Evolutionary conservation across 306 rosid species (phyloP).

Genomic region (Quillaja saponaria): DNA sequence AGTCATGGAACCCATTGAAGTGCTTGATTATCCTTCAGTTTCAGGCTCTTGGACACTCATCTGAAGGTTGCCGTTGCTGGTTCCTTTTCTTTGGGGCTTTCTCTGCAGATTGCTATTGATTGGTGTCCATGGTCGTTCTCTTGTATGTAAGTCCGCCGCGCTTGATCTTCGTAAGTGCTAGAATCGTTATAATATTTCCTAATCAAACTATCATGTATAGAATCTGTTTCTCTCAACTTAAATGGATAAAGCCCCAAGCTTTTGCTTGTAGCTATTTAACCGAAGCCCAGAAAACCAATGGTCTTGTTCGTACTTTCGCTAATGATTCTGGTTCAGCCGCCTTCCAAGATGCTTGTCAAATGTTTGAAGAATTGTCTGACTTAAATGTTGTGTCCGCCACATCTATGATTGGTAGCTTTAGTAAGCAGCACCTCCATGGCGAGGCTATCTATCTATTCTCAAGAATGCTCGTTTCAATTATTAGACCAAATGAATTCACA

Average conservation of each 20-base stretch:
- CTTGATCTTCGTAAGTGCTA: no score
- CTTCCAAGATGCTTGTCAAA: conserved; percentile 48
- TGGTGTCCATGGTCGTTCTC: no score
- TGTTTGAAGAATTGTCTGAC: conserved; percentile 65
- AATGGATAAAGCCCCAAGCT: conserved; percentile 37
- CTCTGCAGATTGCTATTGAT: no score
- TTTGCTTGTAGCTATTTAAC: conserved; percentile 33
- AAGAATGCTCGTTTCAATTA: conserved; percentile 51
- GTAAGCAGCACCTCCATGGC: conserved; percentile 43
- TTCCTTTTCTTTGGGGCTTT: no score
- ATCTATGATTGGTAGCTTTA: conserved; percentile 49
- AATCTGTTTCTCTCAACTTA: conserved; percentile 26
- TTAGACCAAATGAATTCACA: conserved; percentile 74
- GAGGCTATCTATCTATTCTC: conserved; percentile 63
- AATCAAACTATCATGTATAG: conserved; percentile 34
- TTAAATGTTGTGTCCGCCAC: conserved; percentile 65
- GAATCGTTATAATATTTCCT: no score
- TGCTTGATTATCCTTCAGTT: no score
- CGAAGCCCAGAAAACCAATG: conserved; percentile 31
- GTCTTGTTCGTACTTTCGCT: conserved; percentile 4
- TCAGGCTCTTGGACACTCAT: no score
- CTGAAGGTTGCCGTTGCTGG: no score
- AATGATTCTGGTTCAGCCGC: conserved; percentile 22
- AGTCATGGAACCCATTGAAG: no score
- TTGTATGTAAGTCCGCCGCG: no score